A percentile compares a stretch with the other conserved stretches of the same genome.
phyloP scores from a whole-genome alignment of 2,329 filamentous ascomycete genomes.

The Calonectria fujianensis region DNA sequence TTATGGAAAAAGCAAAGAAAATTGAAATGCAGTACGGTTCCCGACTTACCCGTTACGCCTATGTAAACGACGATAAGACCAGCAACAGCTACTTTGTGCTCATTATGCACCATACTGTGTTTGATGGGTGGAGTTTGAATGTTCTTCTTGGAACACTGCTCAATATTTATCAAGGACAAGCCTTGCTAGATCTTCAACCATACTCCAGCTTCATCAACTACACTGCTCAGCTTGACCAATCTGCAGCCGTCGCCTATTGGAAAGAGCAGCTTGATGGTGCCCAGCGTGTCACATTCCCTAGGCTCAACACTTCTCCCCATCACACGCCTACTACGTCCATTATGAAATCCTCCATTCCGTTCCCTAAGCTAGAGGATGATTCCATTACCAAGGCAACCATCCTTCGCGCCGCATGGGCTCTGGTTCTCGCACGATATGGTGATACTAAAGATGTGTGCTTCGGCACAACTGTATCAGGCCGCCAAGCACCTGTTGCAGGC shows the following conservation, averaged over 20 bases:
- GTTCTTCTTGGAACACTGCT: constrained; percentile 15
- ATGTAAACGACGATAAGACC: neutral
- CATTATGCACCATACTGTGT: constrained; percentile 51
- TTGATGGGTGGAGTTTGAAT: constrained; percentile 51
- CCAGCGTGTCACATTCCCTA: constrained; percentile 27
- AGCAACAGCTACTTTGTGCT: constrained; percentile 27
- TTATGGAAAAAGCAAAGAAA: neutral
- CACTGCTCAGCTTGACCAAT: constrained; percentile 16
- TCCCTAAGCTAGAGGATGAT: constrained; percentile 10
- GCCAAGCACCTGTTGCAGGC: constrained; percentile 44
- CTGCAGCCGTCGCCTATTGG: constrained; percentile 13
- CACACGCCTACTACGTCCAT: constrained; percentile 10
- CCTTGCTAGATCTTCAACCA: constrained; percentile 2
- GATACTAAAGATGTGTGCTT: constrained; percentile 29
- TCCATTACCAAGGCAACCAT: constrained; percentile 24
- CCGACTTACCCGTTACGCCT: constrained; percentile 20
- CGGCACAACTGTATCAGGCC: constrained; percentile 18
- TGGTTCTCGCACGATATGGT: constrained; percentile 26
- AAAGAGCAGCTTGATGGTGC: constrained; percentile 28
- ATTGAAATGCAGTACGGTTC: constrained; percentile 31
- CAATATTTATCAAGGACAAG: constrained; percentile 16
- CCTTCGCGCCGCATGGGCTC: constrained; percentile 26
- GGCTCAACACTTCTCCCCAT: neutral
- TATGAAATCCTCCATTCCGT: constrained; percentile 21
- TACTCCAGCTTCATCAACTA: constrained; percentile 33